phyloP scores from a whole-genome alignment of 768 basidiomycete genomes.

The Cystoderma amianthinum region DNA sequence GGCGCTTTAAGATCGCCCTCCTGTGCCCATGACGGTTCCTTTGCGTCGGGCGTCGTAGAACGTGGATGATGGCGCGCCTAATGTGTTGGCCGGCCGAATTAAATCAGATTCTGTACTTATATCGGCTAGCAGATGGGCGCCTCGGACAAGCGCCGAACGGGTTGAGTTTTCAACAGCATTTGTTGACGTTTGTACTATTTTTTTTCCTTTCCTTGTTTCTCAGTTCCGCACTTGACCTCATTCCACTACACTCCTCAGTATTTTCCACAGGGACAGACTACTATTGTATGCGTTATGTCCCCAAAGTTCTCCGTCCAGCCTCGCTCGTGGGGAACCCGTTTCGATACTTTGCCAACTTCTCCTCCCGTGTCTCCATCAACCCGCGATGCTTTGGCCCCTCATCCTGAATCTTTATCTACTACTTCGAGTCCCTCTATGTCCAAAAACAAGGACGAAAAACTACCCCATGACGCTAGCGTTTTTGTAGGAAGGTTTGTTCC shows the following conservation, averaged over 20 bases:
- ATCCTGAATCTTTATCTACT: constrained; percentile 7
- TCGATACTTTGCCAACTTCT: constrained; percentile 53
- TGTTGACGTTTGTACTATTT: too few species aligned
- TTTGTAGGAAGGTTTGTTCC: constrained; percentile 66
- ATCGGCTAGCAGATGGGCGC: too few species aligned
- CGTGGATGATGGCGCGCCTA: constrained; percentile 18
- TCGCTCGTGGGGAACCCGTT: constrained; percentile 68
- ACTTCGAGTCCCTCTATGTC: constrained; percentile 13
- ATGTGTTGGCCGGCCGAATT: too few species aligned
- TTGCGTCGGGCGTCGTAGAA: constrained; percentile 37
- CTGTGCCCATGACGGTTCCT: too few species aligned
- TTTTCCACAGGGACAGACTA: constrained; percentile 12
- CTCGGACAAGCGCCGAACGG: too few species aligned
- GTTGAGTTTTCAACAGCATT: too few species aligned
- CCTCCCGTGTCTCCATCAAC: constrained; percentile 35
- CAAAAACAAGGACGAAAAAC: constrained; percentile 34
- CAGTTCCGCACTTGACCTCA: too few species aligned
- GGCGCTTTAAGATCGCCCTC: too few species aligned
- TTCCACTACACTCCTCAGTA: too few species aligned
- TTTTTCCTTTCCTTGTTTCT: too few species aligned
- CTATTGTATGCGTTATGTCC: constrained; percentile 30
- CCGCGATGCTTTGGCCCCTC: constrained; percentile 9
- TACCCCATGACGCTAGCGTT: constrained; percentile 71
- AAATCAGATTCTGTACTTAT: too few species aligned
- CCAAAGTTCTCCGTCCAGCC: constrained; percentile 28